Evolutionary conservation across 2,329 filamentous ascomycete genomes (phyloP), one percentile per base, ranked within the genome.

Genomic region (Neofusicoccum laricinum): DNA sequence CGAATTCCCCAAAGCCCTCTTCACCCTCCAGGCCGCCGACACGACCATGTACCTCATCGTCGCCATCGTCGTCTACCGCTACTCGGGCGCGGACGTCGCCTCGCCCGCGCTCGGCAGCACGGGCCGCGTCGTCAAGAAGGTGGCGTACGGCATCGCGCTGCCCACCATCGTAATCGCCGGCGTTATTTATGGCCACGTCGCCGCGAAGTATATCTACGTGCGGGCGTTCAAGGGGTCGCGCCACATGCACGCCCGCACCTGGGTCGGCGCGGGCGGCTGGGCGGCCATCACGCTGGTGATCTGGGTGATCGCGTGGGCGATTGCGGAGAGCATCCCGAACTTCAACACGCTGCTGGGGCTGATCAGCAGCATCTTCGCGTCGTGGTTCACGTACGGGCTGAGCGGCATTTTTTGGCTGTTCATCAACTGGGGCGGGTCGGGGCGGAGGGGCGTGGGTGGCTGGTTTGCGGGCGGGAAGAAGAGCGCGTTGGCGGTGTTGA

Each of bases 151-250:
- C 25, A 79, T 91, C 65, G 89, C 89, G 0, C 80, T 89, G 2
- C 88, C 88, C 14, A 91, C 89, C 2, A 91, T 91, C 65, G 79
- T 91, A 53, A 85, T 92, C 57, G 87, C 88, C 0, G 89, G 89
- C 61, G 88, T 90, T 6, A 88, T 92, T 67, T 88, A 90, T 71
- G 88, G 85, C 12, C 85, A 88, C 65, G 85, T 91, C 1, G 87
- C 86, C 2, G 82, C 81, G 63, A 90, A 89, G 71, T 88, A 88
- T 69, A 79, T 90, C 65, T 91, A 89, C 70, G 77, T 86, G 3
- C 84, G 88, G 34, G 72, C 88, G 7, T 90, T 90, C 78, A 78
- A 81, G 19, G 83, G 85, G 66, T 87, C 84, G 7, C 81, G 85
- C 69, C 82, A 84, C 69, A 78, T 85, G 74, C 78, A 80, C 63